These are phyloP conservation scores for Hypomyces perniciosus DNA, from an alignment of 2,329 filamentous ascomycete genomes.

Conservation along the genomic window DNA sequence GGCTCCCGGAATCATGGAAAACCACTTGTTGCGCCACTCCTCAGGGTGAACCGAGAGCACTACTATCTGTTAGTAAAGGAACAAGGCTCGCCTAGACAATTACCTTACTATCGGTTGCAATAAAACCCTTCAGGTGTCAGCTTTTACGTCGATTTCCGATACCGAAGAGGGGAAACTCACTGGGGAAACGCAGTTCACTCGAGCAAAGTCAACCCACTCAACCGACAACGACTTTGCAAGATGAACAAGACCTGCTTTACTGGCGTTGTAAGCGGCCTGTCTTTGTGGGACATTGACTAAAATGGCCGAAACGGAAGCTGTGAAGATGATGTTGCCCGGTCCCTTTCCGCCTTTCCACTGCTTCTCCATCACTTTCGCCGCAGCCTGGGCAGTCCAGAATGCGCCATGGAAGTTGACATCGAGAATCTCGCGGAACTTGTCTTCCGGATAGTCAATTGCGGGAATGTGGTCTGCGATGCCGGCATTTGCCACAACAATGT, in stretches of 20 bases:
- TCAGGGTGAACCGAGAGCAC: background rate
- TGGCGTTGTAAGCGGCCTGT: slow-evolving; percentile 69
- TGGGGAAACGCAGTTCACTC: slow-evolving; percentile 66
- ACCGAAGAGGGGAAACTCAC: slow-evolving; percentile 21
- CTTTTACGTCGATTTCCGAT: background rate
- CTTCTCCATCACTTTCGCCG: slow-evolving; percentile 62
- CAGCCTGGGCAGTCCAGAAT: slow-evolving; percentile 69
- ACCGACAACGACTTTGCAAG: slow-evolving; percentile 63
- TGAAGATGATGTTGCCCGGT: slow-evolving; percentile 69
- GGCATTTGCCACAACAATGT: slow-evolving; percentile 30
- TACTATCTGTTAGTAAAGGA: background rate
- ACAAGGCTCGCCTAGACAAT: background rate
- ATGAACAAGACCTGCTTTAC: slow-evolving; percentile 59
- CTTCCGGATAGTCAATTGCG: slow-evolving; percentile 24
- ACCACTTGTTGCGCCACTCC: slow-evolving; percentile 30
- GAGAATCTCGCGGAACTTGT: slow-evolving; percentile 25
- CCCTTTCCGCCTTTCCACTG: slow-evolving; percentile 38
- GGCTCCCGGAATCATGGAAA: slow-evolving; percentile 23
- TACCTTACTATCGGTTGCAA: slow-evolving; percentile 51
- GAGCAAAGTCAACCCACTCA: slow-evolving; percentile 70
- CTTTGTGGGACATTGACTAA: slow-evolving; percentile 72
- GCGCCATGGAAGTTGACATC: slow-evolving; percentile 68
- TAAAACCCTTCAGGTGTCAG: slow-evolving; percentile 45
- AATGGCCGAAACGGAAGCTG: slow-evolving; percentile 70
- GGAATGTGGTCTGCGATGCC: slow-evolving; percentile 27